These are phyloP conservation scores for Talaromyces sp. DNA, from an alignment of 2,329 filamentous ascomycete genomes.

Conservation along the genomic window DNA sequence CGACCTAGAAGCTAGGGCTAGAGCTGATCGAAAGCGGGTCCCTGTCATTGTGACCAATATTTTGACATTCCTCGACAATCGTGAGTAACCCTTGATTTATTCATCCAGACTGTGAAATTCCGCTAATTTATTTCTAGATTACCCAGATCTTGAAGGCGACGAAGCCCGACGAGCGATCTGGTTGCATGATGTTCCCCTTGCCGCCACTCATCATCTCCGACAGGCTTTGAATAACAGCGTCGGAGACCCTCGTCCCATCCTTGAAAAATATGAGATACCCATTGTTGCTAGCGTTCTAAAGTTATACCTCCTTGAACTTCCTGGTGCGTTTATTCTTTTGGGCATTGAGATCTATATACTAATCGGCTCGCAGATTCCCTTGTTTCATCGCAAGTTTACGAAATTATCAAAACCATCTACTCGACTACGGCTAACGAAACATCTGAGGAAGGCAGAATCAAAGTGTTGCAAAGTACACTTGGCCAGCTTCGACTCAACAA, in stretches of 20 bases:
- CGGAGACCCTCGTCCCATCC: constrained; percentile 66
- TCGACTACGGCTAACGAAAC: constrained; percentile 72
- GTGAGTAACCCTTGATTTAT: constrained; percentile 32
- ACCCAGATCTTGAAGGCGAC: constrained; percentile 94
- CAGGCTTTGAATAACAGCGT: constrained; percentile 83
- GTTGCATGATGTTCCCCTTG: constrained; percentile 85
- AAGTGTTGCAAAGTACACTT: constrained; percentile 91
- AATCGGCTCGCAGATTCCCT: constrained; percentile 68
- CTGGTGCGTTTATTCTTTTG: constrained; percentile 58
- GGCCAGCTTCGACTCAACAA: constrained; percentile 93
- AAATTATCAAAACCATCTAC: constrained; percentile 98
- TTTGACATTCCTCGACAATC: constrained; percentile 89
- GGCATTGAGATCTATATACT: constrained; percentile 19
- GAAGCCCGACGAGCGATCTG: constrained; percentile 89
- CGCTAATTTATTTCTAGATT: constrained; percentile 50
- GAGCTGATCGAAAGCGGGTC: constrained; percentile 92
- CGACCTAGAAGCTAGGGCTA: constrained; percentile 89
- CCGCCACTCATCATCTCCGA: constrained; percentile 79
- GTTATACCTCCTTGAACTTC: constrained; percentile 89
- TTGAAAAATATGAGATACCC: constrained; percentile 87
- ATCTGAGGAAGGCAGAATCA: constrained; percentile 73
- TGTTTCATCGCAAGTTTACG: constrained; percentile 96
- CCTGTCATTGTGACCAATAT: constrained; percentile 89
- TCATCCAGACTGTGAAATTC: too few species aligned
- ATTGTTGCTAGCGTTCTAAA: constrained; percentile 91